phyloP scores from a whole-genome alignment of 306 rosid genomes.

The Quercus aquifolioides region DNA sequence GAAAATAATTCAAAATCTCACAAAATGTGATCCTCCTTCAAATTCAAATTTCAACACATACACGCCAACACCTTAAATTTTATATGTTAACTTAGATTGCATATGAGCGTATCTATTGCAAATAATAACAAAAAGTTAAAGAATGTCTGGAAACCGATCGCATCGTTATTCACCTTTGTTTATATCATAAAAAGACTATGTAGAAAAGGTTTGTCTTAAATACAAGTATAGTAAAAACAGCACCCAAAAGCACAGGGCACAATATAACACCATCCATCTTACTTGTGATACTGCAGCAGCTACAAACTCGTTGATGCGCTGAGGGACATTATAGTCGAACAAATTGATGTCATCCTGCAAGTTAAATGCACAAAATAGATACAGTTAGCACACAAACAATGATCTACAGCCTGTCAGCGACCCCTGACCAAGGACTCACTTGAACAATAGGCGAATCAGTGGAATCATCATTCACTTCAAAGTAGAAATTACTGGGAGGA shows the following conservation, averaged over 20 bases:
- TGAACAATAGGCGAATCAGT: conserved; percentile 42
- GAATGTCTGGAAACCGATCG: background rate
- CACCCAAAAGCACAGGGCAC: background rate
- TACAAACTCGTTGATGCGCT: conserved; percentile 47
- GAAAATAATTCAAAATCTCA: background rate
- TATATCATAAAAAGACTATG: background rate
- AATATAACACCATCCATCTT: background rate
- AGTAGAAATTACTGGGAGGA: conserved; percentile 52
- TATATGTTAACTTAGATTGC: background rate
- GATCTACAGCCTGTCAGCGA: too few relatives aligned
- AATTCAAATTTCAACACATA: background rate
- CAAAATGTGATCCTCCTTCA: background rate
- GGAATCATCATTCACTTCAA: conserved; percentile 45
- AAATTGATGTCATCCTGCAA: conserved; percentile 40
- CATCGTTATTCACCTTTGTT: too few relatives aligned
- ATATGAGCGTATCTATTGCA: background rate
- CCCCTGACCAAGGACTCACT: conserved; percentile 9
- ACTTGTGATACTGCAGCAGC: conserved; percentile 60
- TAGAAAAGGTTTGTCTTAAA: background rate
- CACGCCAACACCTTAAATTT: background rate
- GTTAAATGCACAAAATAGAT: background rate
- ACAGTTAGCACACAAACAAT: background rate
- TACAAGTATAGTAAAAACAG: background rate
- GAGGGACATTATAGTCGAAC: conserved; percentile 56
- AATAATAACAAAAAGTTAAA: background rate